These are phyloP conservation scores for Phytopythium delawarense DNA, from an alignment of 352 stramenopile genomes.

Conservation along the genomic window DNA sequence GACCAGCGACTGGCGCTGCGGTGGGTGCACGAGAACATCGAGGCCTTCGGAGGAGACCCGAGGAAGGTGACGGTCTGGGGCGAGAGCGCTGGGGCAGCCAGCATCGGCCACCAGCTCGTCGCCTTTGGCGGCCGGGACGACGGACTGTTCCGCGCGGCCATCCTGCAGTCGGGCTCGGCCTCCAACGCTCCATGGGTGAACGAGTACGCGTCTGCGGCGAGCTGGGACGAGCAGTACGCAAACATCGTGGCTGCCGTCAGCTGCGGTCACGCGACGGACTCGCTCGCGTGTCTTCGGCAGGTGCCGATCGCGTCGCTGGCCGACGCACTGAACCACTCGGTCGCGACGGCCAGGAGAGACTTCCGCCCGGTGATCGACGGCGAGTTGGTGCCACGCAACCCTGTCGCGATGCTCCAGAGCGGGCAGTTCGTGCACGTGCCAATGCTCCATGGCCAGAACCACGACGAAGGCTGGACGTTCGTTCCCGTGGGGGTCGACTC, in stretches of 20 bases:
- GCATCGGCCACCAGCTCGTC: slow-evolving; percentile 24
- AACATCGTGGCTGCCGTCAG: slow-evolving; percentile 17
- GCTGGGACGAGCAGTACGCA: slow-evolving; percentile 21
- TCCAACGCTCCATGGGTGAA: slow-evolving; percentile 14
- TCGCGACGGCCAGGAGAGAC: slow-evolving; percentile 4
- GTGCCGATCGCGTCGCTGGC: slow-evolving; percentile 19
- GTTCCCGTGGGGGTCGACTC: slow-evolving; percentile 18
- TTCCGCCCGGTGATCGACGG: slow-evolving; percentile 24
- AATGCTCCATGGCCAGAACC: slow-evolving; percentile 24
- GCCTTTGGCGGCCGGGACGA: slow-evolving; percentile 24
- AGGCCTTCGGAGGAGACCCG: slow-evolving; percentile 75
- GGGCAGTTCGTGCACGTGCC: slow-evolving; percentile 29
- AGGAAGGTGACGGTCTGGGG: slow-evolving; percentile 84
- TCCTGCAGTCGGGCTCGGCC: slow-evolving; percentile 24
- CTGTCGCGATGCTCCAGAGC: slow-evolving; percentile 12
- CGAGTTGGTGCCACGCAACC: slow-evolving; percentile 19
- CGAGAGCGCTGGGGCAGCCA: slow-evolving; percentile 67
- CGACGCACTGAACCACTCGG: slow-evolving; percentile 21
- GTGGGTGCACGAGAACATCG: slow-evolving; percentile 84
- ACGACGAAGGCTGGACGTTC: slow-evolving; percentile 26
- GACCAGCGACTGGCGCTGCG: slow-evolving; percentile 81
- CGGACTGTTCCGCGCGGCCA: slow-evolving; percentile 17
- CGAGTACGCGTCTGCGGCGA: slow-evolving; percentile 18
- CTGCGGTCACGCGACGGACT: slow-evolving; percentile 20
- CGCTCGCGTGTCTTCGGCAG: slow-evolving; percentile 22